Evolutionary conservation across 805 yeast species (phyloP).

Genomic region (Jamesozyma lodderae): DNA sequence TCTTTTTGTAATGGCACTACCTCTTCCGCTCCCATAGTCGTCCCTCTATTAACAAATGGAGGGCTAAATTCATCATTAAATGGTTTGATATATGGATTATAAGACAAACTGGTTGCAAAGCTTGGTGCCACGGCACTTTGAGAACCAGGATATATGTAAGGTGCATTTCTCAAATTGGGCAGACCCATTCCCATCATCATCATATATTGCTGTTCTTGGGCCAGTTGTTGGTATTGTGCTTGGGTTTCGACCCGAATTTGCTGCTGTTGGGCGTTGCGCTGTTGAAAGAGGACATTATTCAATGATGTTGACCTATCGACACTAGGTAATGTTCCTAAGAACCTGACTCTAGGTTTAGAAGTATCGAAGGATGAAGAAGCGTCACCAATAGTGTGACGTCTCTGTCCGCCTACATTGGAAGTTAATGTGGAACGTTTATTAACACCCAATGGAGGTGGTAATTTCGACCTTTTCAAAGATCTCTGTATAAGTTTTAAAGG

Average conservation of each 20-base stretch:
- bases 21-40: constrained; percentile 1
- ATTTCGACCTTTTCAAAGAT: constrained; percentile 19
- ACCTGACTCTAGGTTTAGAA: constrained; percentile 26
- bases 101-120: neutral
- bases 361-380: no score
- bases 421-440: neutral
- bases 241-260: no score
- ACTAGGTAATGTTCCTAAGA: constrained; percentile 14
- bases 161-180: neutral
- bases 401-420: constrained; percentile 14
- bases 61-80: neutral
- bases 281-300: neutral
- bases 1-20: neutral
- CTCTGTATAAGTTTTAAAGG: constrained; percentile 4
- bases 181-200: neutral
- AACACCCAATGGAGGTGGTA: constrained; percentile 21
- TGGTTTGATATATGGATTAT: neutral
- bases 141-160: neutral
- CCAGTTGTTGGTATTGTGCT: neutral
- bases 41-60: neutral
- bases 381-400: no score
- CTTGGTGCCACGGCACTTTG: neutral
- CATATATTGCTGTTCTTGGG: neutral
- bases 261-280: neutral
- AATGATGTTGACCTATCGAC: neutral